Evolutionary conservation across 495 filamentous ascomycete species (phyloP).

Genomic region (Neurospora sp.): DNA sequence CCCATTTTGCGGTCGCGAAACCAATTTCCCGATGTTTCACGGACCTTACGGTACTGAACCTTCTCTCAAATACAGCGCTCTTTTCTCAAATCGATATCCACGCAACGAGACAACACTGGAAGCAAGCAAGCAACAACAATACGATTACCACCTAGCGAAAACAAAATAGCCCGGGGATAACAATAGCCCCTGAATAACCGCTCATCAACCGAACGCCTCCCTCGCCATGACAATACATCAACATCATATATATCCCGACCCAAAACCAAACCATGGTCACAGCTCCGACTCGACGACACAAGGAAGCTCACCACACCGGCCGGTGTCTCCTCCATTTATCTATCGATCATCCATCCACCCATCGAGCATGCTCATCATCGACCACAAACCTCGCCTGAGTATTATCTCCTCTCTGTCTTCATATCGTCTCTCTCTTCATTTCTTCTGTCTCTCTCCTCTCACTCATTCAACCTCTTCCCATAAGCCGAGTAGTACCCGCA

Average conservation of each 20-base stretch:
- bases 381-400: background rate
- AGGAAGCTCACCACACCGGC: background rate
- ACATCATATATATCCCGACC: background rate
- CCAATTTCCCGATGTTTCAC: background rate
- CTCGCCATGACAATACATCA: background rate
- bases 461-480: conserved; percentile 29
- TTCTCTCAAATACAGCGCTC: conserved; percentile 2
- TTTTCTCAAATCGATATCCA: background rate
- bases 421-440: background rate
- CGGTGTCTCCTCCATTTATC: too few species aligned
- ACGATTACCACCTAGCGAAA: background rate
- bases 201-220: background rate
- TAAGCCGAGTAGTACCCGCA: conserved; percentile 54
- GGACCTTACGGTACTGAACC: background rate
- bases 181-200: background rate
- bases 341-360: background rate
- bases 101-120: background rate
- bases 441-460: conserved; percentile 1
- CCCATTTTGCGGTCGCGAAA: background rate
- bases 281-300: background rate
- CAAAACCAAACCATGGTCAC: background rate
- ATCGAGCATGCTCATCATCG: background rate
- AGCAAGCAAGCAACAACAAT: background rate
- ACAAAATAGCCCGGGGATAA: background rate
- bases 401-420: background rate